A percentile compares a stretch with the other conserved stretches of the same genome.
Evolutionary conservation across 257 asterid genomes (phyloP).

Genomic region (Paraleonurus japonicus): DNA sequence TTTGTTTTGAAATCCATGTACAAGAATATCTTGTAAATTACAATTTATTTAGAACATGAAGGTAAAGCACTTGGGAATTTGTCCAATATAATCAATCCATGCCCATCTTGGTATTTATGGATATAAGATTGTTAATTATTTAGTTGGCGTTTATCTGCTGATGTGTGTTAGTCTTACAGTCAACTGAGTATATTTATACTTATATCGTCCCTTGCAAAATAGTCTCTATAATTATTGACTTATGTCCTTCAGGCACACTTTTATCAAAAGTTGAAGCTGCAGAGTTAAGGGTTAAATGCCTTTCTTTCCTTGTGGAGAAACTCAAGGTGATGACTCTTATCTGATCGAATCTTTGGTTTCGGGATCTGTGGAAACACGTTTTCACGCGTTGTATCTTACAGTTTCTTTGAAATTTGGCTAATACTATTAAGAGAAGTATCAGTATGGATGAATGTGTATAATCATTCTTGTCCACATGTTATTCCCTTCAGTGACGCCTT

Average conservation of each 20-base stretch:
- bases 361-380: not conserved
- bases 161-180: not conserved
- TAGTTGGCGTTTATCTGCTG: slow-evolving; percentile 5
- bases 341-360: not conserved
- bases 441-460: not conserved
- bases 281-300: slow-evolving; percentile 61
- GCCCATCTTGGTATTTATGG: not conserved
- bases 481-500: not conserved
- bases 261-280: slow-evolving; percentile 78
- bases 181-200: not conserved
- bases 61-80: not conserved
- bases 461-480: slow-evolving; percentile 4
- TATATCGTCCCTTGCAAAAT: not conserved
- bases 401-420: not conserved
- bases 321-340: slow-evolving; percentile 54
- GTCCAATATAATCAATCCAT: not conserved
- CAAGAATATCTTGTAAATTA: not conserved
- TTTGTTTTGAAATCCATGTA: not conserved
- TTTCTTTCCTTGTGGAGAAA: slow-evolving; percentile 62
- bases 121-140: not conserved
- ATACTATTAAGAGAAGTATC: not conserved
- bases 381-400: not conserved
- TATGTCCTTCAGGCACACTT: slow-evolving; percentile 58
- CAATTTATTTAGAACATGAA: not conserved
- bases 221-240: slow-evolving; percentile 8